A percentile compares a stretch with the other conserved stretches of the same genome.
Evolutionary conservation across 139 green algal genomes (phyloP).

Genomic region (Chlamydomonas applanata): DNA sequence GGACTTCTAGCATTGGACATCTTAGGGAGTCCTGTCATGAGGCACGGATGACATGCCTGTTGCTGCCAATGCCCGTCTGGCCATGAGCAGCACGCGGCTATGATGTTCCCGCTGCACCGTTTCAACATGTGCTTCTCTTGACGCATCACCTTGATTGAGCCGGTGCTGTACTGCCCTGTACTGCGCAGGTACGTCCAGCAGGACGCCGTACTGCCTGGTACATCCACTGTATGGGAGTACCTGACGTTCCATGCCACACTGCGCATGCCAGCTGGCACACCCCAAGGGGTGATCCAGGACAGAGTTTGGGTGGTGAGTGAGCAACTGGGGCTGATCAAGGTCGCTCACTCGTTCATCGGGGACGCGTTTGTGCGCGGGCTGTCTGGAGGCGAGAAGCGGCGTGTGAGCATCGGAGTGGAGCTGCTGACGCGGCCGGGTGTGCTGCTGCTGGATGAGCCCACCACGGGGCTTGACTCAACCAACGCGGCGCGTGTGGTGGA

Average conservation of each 20-base stretch:
- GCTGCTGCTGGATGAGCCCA: conserved; percentile 84
- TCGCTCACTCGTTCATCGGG: conserved; percentile 54
- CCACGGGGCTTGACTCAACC: conserved; percentile 63
- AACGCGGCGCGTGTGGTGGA: conserved; percentile 68
- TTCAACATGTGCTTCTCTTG: no score
- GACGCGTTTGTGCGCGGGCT: conserved; percentile 55
- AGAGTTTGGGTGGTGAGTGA: conserved; percentile 22
- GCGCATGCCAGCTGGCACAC: conserved; percentile 37
- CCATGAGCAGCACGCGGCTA: no score
- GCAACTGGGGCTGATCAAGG: conserved; percentile 33
- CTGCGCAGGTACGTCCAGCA: conserved; percentile 60
- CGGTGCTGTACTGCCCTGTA: neutral
- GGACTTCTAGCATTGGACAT: no score
- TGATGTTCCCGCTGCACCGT: no score
- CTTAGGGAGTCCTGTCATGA: no score
- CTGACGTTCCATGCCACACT: conserved; percentile 72
- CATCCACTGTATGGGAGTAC: conserved; percentile 70
- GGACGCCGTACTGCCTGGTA: conserved; percentile 63
- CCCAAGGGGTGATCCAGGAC: neutral
- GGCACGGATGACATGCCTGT: no score
- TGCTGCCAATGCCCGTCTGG: no score
- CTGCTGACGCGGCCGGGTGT: conserved; percentile 65
- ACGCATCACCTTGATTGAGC: no score
- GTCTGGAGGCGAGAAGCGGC: conserved; percentile 63
- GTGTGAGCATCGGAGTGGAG: conserved; percentile 67